These are phyloP conservation scores for Cucurbita moschata DNA, from an alignment of 306 rosid species.

Conservation along the genomic window DNA sequence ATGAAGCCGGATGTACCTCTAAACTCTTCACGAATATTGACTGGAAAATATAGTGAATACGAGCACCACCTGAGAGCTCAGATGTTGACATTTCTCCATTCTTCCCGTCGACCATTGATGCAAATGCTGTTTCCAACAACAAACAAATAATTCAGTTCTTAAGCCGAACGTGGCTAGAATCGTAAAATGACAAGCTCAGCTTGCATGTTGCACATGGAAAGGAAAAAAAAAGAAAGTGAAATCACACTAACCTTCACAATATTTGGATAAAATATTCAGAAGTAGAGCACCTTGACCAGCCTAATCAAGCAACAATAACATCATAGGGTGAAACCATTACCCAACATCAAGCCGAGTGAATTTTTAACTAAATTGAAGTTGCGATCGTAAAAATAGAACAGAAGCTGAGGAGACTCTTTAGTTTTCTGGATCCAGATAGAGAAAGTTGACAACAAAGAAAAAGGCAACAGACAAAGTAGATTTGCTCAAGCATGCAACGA, in stretches of 20 bases:
- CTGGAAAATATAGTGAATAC: constrained; percentile 90
- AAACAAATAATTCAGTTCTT: constrained; percentile 1
- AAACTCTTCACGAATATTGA: constrained; percentile 84
- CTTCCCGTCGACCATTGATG: constrained; percentile 91
- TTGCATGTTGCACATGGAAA: constrained; percentile 7
- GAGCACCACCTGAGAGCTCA: constrained; percentile 89
- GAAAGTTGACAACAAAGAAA: neutral
- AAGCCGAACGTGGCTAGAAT: neutral
- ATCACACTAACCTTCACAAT: constrained; percentile 57
- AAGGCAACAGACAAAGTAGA: neutral
- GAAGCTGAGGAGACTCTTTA: neutral
- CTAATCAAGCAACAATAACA: constrained; percentile 23
- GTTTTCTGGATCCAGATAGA: neutral
- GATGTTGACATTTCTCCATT: constrained; percentile 95
- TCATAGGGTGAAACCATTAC: constrained; percentile 3
- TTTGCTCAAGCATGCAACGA: neutral
- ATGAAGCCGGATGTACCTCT: constrained; percentile 43
- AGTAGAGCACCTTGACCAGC: constrained; percentile 99
- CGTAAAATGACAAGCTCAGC: neutral
- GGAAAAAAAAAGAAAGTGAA: neutral
- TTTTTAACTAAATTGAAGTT: neutral
- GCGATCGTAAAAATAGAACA: neutral
- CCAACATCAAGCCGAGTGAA: neutral
- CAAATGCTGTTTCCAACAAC: constrained; percentile 53
- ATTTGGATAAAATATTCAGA: constrained; percentile 87